phyloP scores from a whole-genome alignment of 1,139 yeast species.

The Suhomyces kunorum region DNA sequence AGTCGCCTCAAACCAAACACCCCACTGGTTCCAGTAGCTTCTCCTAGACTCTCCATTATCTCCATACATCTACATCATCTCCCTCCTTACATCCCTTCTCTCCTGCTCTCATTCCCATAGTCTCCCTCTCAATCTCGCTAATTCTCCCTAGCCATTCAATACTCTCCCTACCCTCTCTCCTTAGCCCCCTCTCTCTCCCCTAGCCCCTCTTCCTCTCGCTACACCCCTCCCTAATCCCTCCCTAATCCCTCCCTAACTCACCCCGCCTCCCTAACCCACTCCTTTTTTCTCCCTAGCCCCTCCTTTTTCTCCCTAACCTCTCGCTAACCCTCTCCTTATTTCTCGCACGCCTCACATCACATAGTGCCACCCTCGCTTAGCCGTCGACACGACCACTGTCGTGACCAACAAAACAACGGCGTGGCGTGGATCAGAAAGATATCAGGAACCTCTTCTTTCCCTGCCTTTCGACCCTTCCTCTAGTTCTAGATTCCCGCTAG shows the following conservation, averaged over 20 bases:
- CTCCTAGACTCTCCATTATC: not conserved
- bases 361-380: slow-evolving; percentile 4
- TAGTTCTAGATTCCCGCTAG: no score
- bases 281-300: not conserved
- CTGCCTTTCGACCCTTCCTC: no score
- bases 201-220: not conserved
- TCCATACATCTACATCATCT: not conserved
- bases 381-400: slow-evolving; percentile 11
- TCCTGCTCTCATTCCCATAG: not conserved
- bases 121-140: no score
- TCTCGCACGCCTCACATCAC: not conserved
- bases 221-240: not conserved
- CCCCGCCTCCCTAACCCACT: not conserved
- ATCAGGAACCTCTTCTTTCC: no score
- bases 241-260: not conserved
- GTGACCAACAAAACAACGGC: slow-evolving; percentile 14
- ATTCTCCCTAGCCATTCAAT: not conserved
- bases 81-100: not conserved
- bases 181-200: not conserved
- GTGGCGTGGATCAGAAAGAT: no score
- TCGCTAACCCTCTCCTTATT: no score
- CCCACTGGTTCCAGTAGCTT: not conserved
- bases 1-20: no score
- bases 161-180: not conserved
- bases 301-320: no score